Conservation (phyloP, 2,329 filamentous ascomycete genomes). For the Exophiala bonariae region DNA sequence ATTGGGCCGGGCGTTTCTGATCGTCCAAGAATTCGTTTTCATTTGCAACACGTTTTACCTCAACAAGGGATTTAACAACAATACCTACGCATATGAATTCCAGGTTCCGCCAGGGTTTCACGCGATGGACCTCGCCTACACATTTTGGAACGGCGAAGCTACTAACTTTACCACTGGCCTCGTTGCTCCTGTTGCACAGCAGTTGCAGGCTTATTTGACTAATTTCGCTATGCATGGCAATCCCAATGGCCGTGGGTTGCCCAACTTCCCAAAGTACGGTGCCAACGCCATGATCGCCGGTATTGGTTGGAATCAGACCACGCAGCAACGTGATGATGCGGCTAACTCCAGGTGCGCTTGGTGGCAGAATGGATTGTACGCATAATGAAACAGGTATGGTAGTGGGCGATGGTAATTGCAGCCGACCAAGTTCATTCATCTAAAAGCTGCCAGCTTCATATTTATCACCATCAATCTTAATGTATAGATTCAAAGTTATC, state of each 20-base stretch:
- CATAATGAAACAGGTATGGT: neutral
- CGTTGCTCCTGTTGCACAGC: slow-evolving; percentile 33
- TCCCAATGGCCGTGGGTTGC: slow-evolving; percentile 37
- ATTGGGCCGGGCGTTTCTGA: slow-evolving; percentile 42
- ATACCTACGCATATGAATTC: slow-evolving; percentile 55
- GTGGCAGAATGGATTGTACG: slow-evolving; percentile 54
- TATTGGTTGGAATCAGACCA: slow-evolving; percentile 38
- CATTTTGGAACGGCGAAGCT: slow-evolving; percentile 49
- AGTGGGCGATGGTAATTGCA: too few species aligned
- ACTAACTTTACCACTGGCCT: slow-evolving; percentile 31
- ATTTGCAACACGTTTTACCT: slow-evolving; percentile 56
- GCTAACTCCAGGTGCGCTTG: slow-evolving; percentile 51
- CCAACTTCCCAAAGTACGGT: slow-evolving; percentile 49
- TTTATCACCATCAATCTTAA: too few species aligned
- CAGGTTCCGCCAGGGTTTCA: slow-evolving; percentile 54
- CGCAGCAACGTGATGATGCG: slow-evolving; percentile 47
- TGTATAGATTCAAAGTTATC: too few species aligned
- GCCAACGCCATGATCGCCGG: slow-evolving; percentile 43
- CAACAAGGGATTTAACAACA: slow-evolving; percentile 48
- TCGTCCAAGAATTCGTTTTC: slow-evolving; percentile 46
- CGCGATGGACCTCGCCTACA: slow-evolving; percentile 52
- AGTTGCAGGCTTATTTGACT: slow-evolving; percentile 30
- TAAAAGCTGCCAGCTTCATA: too few species aligned
- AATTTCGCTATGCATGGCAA: slow-evolving; percentile 25
- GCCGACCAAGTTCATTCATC: too few species aligned